phyloP scores from a whole-genome alignment of 2,329 filamentous ascomycete species.

The Tothia fuscella region DNA sequence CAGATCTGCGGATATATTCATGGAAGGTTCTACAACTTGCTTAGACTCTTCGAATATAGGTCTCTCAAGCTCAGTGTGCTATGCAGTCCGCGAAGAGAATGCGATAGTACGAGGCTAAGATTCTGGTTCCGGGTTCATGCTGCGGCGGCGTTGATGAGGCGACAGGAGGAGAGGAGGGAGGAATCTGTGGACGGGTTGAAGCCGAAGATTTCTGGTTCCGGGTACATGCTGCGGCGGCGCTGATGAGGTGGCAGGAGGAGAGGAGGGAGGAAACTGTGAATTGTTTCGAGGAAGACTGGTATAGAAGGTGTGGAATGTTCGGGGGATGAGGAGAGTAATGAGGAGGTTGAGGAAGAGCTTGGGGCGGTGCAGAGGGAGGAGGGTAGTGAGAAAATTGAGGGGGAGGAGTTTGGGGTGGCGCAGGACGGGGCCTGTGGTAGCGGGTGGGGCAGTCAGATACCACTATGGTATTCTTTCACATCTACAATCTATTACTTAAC shows the following conservation, averaged over 20 bases:
- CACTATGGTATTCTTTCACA: too few species aligned
- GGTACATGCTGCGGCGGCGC: constrained; percentile 77
- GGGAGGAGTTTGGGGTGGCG: too few species aligned
- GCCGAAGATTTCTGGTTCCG: constrained; percentile 91
- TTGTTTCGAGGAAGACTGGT: constrained; percentile 60
- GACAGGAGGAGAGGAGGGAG: constrained; percentile 74
- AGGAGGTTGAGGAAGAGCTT: not conserved
- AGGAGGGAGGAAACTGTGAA: constrained; percentile 54
- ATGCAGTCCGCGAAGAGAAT: constrained; percentile 77
- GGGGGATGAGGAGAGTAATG: constrained; percentile 44
- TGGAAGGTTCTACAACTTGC: too few species aligned
- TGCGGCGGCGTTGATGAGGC: constrained; percentile 72
- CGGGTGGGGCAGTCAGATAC: too few species aligned
- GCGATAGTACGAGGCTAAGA: constrained; percentile 75
- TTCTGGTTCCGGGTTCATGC: constrained; percentile 96
- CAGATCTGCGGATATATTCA: too few species aligned
- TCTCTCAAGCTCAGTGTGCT: constrained; percentile 94
- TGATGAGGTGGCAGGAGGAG: constrained; percentile 82
- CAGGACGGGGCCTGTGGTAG: too few species aligned
- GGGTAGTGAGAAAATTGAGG: too few species aligned
- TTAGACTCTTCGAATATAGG: too few species aligned
- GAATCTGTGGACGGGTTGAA: constrained; percentile 71
- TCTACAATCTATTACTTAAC: too few species aligned
- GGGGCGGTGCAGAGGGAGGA: too few species aligned
- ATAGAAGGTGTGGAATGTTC: constrained; percentile 57